Evolutionary conservation across 305 asterid species (phyloP), one percentile per base, ranked within the genome.

Genomic region (Fraxinus albicans): DNA sequence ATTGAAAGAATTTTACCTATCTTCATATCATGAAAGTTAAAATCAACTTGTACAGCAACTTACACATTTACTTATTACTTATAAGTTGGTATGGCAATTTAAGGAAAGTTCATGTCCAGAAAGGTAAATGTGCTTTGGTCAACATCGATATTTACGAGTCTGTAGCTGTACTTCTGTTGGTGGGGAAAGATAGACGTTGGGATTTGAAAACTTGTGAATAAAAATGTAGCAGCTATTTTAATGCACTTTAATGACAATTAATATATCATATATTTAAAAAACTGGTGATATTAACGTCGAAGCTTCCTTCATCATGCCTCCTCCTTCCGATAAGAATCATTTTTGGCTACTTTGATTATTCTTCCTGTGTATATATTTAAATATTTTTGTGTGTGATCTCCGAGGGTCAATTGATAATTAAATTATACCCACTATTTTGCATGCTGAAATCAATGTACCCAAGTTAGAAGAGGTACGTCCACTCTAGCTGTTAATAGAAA

Each of bases 101-200:
- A 13, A 3, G 15, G 55, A 47, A 47, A 12, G n/a, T 0, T 44
- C 0, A 44, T 44, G 55, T 12, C 55, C 55, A 44, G n/a, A 44
- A 2, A 12, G 13, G 55, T 47, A 47, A 60, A 21, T 50, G 44
- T 29, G 6, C 8, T 60, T 81, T 79, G 73, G 84, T 79, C 83
- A 81, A 84, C 73, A 78, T 78, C 80, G 35, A 23, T 25, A 75
- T 69, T 80, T n/a, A 47, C 40, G 50, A 42, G 38, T 21, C 42
- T 31, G 38, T 72, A 29, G 65, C 76, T 81, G 69, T 21, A 38
- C 80, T 70, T 34, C 23, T 72, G 65, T 17, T 42, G 86, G 85
- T 67, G 86, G 74, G 55, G 42, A 85, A 85, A 83, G 80, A 83
- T 79, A 81, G 84, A 63, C 81, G 77, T 88, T 79, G 89, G 87